Evolutionary conservation across 345 rosid genomes (phyloP).

Genomic region (Gossypium stocksii): DNA sequence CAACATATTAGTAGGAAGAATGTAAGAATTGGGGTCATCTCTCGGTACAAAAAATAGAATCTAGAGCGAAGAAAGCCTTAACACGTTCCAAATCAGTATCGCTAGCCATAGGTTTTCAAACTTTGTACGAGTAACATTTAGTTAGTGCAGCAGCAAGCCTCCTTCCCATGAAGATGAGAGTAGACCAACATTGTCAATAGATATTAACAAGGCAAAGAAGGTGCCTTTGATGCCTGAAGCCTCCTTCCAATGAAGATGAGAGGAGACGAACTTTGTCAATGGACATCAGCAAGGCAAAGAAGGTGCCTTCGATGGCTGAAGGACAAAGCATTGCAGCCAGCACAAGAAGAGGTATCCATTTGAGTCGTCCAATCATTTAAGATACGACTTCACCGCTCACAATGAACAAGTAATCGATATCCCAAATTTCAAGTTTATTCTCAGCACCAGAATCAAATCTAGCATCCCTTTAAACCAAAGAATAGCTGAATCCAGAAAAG

Average conservation of each 20-base stretch:
- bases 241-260: slow-evolving; percentile 81
- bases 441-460: slow-evolving; percentile 69
- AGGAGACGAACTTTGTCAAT: slow-evolving; percentile 73
- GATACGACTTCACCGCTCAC: slow-evolving; percentile 68
- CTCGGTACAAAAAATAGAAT: slow-evolving; percentile 62
- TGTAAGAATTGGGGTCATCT: slow-evolving; percentile 39
- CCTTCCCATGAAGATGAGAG: slow-evolving; percentile 82
- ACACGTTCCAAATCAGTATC: slow-evolving; percentile 60
- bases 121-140: slow-evolving; percentile 57
- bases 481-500: slow-evolving; percentile 82
- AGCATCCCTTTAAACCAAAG: slow-evolving; percentile 76
- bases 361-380: slow-evolving; percentile 55
- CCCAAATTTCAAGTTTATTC: slow-evolving; percentile 60
- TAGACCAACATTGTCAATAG: slow-evolving; percentile 71
- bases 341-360: slow-evolving; percentile 96
- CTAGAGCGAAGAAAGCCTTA: slow-evolving; percentile 62
- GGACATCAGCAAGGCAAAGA: slow-evolving; percentile 90
- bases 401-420: slow-evolving; percentile 60
- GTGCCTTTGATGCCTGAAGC: slow-evolving; percentile 44
- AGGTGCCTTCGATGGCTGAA: slow-evolving; percentile 61
- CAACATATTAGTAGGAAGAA: slow-evolving; percentile 40
- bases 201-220: slow-evolving; percentile 87
- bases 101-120: slow-evolving; percentile 78
- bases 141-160: slow-evolving; percentile 64
- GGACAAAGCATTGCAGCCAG: slow-evolving; percentile 72